Conservation (phyloP, 768 basidiomycete species). For the Termitomyces heimii region DNA sequence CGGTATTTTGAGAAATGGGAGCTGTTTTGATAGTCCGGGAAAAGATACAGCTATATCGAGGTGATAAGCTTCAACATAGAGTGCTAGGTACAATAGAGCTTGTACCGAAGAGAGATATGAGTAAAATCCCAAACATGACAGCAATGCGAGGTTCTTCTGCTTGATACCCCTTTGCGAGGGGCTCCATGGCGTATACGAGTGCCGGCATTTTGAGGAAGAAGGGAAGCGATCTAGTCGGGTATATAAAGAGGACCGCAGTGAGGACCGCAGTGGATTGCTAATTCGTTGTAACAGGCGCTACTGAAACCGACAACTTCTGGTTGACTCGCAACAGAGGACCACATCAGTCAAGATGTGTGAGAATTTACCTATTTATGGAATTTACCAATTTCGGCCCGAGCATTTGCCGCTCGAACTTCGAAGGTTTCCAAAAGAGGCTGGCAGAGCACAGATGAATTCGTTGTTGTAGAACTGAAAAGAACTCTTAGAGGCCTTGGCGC, state of each 20-base stretch:
- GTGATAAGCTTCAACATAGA: background rate
- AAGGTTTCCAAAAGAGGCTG: background rate
- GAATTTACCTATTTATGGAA: background rate
- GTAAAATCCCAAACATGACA: constrained; percentile 49
- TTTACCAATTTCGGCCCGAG: background rate
- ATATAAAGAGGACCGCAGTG: background rate
- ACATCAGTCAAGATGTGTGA: constrained; percentile 10
- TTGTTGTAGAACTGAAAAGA: background rate
- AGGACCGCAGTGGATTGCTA: background rate
- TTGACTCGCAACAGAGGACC: constrained; percentile 7
- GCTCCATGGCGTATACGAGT: background rate
- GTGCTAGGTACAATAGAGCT: background rate
- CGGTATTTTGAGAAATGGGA: constrained; percentile 53
- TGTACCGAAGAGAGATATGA: constrained; percentile 60
- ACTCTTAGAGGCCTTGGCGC: background rate
- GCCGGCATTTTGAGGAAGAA: constrained; percentile 1
- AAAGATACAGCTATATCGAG: constrained; percentile 56
- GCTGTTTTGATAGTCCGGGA: constrained; percentile 54
- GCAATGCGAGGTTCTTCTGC: constrained; percentile 12
- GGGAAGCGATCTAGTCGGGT: background rate
- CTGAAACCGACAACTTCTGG: background rate
- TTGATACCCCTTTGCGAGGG: background rate
- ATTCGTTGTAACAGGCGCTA: background rate
- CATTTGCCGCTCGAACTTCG: background rate
- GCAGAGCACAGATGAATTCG: background rate